phyloP scores from a whole-genome alignment of 257 asterid genomes.

The Osmanthus fragrans region DNA sequence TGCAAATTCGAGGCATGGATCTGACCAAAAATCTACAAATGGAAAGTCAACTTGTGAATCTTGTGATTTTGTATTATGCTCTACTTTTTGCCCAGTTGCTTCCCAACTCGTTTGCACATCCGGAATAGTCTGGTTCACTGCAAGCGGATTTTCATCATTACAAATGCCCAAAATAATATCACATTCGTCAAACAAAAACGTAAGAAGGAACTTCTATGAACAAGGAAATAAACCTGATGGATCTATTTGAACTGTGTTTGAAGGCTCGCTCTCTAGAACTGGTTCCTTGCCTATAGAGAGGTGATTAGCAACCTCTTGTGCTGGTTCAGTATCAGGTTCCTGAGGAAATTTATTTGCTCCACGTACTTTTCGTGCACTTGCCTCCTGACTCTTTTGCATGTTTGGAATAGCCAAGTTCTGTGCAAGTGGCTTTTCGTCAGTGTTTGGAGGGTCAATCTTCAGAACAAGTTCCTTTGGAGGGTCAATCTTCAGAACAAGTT shows the following conservation, averaged over 20 bases:
- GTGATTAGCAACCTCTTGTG: background rate
- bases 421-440: background rate
- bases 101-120: conserved; percentile 8
- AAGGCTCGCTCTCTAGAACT: conserved; percentile 12
- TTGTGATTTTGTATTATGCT: conserved; percentile 20
- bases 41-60: conserved; percentile 20
- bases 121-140: background rate
- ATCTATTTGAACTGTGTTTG: background rate
- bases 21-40: conserved; percentile 40
- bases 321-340: conserved; percentile 18
- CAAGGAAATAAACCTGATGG: background rate
- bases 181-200: background rate
- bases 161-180: background rate
- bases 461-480: background rate
- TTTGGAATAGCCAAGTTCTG: background rate
- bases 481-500: background rate
- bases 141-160: background rate
- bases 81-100: conserved; percentile 22
- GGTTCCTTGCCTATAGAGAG: conserved; percentile 16
- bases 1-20: conserved; percentile 50
- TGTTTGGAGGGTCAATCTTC: background rate
- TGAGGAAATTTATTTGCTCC: background rate
- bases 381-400: background rate
- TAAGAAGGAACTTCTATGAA: background rate
- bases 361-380: background rate